Base-by-base conservation (phyloP, 768 basidiomycete species). In the Boletus tomentosulus region DNA sequence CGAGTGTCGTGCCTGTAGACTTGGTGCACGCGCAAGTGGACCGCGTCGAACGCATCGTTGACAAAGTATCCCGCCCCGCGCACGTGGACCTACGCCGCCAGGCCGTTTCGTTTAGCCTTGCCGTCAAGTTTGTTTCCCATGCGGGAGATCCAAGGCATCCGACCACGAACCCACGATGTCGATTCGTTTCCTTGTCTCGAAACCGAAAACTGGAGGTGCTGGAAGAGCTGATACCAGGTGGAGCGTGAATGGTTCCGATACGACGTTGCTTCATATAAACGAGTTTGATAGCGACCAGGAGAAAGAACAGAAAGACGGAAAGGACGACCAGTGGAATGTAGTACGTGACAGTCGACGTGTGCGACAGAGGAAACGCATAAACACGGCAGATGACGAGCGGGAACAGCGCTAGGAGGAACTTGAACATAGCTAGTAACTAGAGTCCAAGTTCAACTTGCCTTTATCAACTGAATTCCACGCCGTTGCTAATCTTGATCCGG, bases 141-240 rank as follows among this genome's bases (percentile, higher is more conserved):
- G 54, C 16, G 28, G 68, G 68, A 12, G 70, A 71, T 28, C 68
- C 68, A 13, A 69, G 57, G 46, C 58, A 71, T 7, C 68, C 70
- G 12, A 69, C 57, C 43, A 66, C 39, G 27, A 71, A 33, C 2
- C 59, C 64, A 6, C 57, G 49, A 13, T 48, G 38, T 11, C 46
- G 42, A 48, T 44, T 30, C 27, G 22, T 48, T 27, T 5, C 30
- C 11, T 66, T 57, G 38, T 44, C 33, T 55, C 30, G 57, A 22
- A 38, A 50, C 24, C 42, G 41, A 10, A 57, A 27, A 42, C 46
- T 33, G 3, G 47, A 44, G 4, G 38, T 45, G 11, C 37, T 51
- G 15, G 50, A 49, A 39, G 56, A 56, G 43, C 39, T 25, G 16
- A 35, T 10, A 24, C 52, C 2, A 33, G 22, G 45, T 3, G 57